Conservation (phyloP, 352 stramenopile species). For the Phytophthora syringae region DNA sequence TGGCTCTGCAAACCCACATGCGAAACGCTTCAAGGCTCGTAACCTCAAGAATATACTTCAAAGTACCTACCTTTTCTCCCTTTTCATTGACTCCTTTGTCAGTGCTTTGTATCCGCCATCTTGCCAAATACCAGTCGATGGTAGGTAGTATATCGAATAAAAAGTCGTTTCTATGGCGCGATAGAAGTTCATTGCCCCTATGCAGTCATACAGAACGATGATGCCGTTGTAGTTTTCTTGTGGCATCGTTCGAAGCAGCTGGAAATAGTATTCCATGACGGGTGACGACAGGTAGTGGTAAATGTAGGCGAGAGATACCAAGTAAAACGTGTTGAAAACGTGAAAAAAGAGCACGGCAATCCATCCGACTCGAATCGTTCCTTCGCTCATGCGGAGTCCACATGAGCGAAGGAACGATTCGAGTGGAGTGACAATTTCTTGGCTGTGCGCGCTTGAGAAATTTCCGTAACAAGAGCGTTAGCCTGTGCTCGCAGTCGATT, state of each 20-base stretch:
- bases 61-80: neutral
- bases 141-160: slow-evolving; percentile 35
- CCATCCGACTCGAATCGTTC: slow-evolving; percentile 29
- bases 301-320: slow-evolving; percentile 27
- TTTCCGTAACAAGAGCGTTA: slow-evolving; percentile 27
- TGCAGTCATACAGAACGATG: slow-evolving; percentile 27
- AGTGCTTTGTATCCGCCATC: neutral
- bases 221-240: slow-evolving; percentile 33
- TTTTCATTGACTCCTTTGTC: neutral
- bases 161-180: slow-evolving; percentile 33
- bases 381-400: slow-evolving; percentile 24
- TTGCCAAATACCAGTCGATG: slow-evolving; percentile 32
- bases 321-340: slow-evolving; percentile 37
- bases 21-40: slow-evolving; percentile 16
- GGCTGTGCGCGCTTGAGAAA: slow-evolving; percentile 25
- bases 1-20: slow-evolving; percentile 17
- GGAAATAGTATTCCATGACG: slow-evolving; percentile 37
- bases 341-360: slow-evolving; percentile 39
- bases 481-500: slow-evolving; percentile 22
- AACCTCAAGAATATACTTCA: slow-evolving; percentile 2
- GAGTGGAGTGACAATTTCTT: slow-evolving; percentile 26
- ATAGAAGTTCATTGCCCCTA: slow-evolving; percentile 37
- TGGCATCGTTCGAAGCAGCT: slow-evolving; percentile 40
- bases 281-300: slow-evolving; percentile 41
- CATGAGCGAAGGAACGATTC: too few relatives aligned